Evolutionary conservation across 2,329 filamentous ascomycete genomes (phyloP).

Genomic region (Monilinia laxa): DNA sequence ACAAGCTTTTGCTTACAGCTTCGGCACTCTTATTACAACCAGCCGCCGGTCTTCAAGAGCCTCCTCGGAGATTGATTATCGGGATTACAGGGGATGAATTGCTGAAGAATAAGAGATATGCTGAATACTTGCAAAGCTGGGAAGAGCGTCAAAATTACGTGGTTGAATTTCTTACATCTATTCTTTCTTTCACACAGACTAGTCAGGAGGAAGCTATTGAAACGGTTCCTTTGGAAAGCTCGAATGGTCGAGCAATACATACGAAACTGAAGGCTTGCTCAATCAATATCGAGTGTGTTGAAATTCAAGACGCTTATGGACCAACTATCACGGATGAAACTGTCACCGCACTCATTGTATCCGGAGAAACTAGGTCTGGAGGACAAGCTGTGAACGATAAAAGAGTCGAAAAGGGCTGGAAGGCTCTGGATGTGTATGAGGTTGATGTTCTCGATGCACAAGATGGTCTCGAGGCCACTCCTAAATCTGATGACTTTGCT

Average conservation of each 20-base stretch:
- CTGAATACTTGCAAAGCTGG: slow-evolving; percentile 80
- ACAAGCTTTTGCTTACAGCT: slow-evolving; percentile 94
- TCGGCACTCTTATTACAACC: slow-evolving; percentile 68
- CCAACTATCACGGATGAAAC: slow-evolving; percentile 81
- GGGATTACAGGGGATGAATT: slow-evolving; percentile 88
- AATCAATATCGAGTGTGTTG: slow-evolving; percentile 72
- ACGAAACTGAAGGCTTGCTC: slow-evolving; percentile 58
- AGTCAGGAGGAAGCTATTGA: slow-evolving; percentile 41
- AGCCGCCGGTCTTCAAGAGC: slow-evolving; percentile 41
- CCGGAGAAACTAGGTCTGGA: slow-evolving; percentile 80
- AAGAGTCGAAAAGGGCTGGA: slow-evolving; percentile 74
- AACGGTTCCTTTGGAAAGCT: slow-evolving; percentile 28
- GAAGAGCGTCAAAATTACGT: slow-evolving; percentile 66
- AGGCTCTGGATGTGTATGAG: slow-evolving; percentile 74
- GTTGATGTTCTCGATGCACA: slow-evolving; percentile 81
- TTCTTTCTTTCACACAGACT: slow-evolving; percentile 48
- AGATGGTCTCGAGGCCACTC: slow-evolving; percentile 48
- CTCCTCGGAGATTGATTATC: slow-evolving; percentile 64
- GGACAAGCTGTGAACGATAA: slow-evolving; percentile 85
- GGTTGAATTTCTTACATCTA: slow-evolving; percentile 70
- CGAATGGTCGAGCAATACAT: slow-evolving; percentile 53
- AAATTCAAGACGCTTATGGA: slow-evolving; percentile 85
- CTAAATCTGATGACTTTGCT: slow-evolving; percentile 62
- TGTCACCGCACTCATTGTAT: slow-evolving; percentile 81
- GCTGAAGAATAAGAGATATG: slow-evolving; percentile 84